These are phyloP conservation scores for Tolypocladium ovalisporum DNA, from an alignment of 2,329 filamentous ascomycete species.

Conservation along the genomic window DNA sequence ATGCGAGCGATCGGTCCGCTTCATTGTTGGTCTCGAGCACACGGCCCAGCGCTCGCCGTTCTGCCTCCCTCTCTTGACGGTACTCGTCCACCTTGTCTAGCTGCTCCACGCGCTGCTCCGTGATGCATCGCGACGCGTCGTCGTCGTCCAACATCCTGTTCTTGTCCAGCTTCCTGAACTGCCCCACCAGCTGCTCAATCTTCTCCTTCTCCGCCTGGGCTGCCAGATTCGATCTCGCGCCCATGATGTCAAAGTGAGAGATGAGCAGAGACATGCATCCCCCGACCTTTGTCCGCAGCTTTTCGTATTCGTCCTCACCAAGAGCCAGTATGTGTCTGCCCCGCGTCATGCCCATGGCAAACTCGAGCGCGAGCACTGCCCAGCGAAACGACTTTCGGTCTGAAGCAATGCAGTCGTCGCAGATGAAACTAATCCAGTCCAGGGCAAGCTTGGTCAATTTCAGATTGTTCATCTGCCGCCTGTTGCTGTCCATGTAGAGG, in stretches of 20 bases:
- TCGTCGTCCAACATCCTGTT: conserved; percentile 66
- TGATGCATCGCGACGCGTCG: conserved; percentile 67
- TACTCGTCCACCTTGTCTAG: conserved; percentile 67
- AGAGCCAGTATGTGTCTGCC: conserved; percentile 89
- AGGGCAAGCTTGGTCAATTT: conserved; percentile 87
- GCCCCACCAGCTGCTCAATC: conserved; percentile 67
- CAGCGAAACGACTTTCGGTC: conserved; percentile 95
- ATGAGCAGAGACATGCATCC: conserved; percentile 97
- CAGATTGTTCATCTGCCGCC: conserved; percentile 92
- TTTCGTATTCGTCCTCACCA: conserved; percentile 76
- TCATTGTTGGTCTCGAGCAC: conserved; percentile 93
- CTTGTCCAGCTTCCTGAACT: conserved; percentile 68
- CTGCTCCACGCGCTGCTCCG: conserved; percentile 62
- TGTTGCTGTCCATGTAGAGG: conserved; percentile 90
- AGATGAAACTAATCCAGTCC: conserved; percentile 97
- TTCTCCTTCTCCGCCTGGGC: conserved; percentile 89
- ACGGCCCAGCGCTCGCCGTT: conserved; percentile 77
- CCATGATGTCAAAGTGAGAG: conserved; percentile 98
- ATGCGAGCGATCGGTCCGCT: conserved; percentile 87
- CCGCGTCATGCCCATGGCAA: conserved; percentile 93
- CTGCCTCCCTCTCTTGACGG: conserved; percentile 69
- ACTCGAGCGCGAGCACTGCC: conserved; percentile 91
- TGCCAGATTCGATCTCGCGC: conserved; percentile 82
- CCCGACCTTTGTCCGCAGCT: conserved; percentile 76
- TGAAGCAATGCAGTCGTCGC: conserved; percentile 87